Base-by-base conservation (phyloP, 2,329 filamentous ascomycete genomes). In the Aspergillus persii region DNA sequence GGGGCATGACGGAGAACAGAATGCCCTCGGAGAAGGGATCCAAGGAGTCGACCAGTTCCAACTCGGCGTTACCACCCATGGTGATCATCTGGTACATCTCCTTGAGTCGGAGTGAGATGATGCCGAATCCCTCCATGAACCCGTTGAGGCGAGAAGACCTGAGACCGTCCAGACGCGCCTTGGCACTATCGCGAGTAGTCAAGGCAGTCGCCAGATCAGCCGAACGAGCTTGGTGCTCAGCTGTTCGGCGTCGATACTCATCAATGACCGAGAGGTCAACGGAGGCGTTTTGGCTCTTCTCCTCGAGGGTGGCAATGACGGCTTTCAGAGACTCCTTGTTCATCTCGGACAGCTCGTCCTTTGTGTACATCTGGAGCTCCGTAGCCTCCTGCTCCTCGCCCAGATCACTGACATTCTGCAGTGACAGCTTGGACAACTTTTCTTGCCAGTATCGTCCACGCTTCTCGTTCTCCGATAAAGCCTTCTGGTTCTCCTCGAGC, bases 11-110 rank as follows among this genome's bases (percentile, higher is more conserved):
- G 57, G 89, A 94, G 81, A 99, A 99, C 51, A 97, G 76, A 63
- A 99, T 98, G 29, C 95, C 95, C 77, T 99, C 95, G 6, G 90
- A 92, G 81, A 99, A 99, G 0, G 95, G 95, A 74, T 99, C 96
- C 2, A 99, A 81, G 18, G 89, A 94, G 79, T 99, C 95, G 46
- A 99, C 95, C 27, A 99, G 87, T 76, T 99, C 96, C 11, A 99
- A 85, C 79, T 99, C 95, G 0, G 95, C 95, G 69, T 99, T 99
- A 57, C 95, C 95, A 62, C 95, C 95, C 92, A 99, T 98, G 26
- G 95, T 99, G 74, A 99, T 99, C 93, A 99, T 97, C 75, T 99
- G 95, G 79, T 99, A 99, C 95, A 99, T 99, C 73, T 99, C 95
- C 81, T 99, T 99, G 50, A 99, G 83, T 0, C 94, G 90, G 27